Conservation (phyloP, 306 rosid species). For the Rosa rugosa region DNA sequence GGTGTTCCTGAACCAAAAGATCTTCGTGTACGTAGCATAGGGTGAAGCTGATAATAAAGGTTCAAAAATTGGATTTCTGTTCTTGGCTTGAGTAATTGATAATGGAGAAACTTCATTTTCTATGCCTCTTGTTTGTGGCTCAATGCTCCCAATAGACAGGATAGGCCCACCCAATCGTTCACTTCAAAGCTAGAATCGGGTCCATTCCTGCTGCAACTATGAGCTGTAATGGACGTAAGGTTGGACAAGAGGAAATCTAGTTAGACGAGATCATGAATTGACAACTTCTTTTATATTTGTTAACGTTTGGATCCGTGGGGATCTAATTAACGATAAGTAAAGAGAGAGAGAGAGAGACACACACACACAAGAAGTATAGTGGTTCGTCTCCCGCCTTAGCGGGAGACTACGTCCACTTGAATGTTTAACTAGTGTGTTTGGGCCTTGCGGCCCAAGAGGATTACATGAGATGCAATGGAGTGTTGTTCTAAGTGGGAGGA, state of each 20-base stretch:
- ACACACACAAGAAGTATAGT: no score
- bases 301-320: no score
- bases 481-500: no score
- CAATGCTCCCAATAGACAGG: slow-evolving; percentile 74
- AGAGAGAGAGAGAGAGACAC: no score
- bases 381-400: no score
- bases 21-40: slow-evolving; percentile 63
- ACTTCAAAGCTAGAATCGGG: slow-evolving; percentile 89
- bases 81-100: slow-evolving; percentile 78
- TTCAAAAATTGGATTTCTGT: slow-evolving; percentile 78
- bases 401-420: no score
- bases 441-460: no score
- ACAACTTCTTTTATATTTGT: not conserved
- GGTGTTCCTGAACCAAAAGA: slow-evolving; percentile 64
- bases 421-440: no score
- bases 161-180: slow-evolving; percentile 97
- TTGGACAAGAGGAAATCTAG: not conserved
- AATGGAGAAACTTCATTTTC: slow-evolving; percentile 73
- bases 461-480: no score
- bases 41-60: slow-evolving; percentile 89
- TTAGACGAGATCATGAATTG: not conserved
- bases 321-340: no score
- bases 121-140: slow-evolving; percentile 65
- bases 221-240: slow-evolving; percentile 54
- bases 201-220: slow-evolving; percentile 93